Conservation (phyloP, 2,329 filamentous ascomycete genomes). For the Xylaria sp. region DNA sequence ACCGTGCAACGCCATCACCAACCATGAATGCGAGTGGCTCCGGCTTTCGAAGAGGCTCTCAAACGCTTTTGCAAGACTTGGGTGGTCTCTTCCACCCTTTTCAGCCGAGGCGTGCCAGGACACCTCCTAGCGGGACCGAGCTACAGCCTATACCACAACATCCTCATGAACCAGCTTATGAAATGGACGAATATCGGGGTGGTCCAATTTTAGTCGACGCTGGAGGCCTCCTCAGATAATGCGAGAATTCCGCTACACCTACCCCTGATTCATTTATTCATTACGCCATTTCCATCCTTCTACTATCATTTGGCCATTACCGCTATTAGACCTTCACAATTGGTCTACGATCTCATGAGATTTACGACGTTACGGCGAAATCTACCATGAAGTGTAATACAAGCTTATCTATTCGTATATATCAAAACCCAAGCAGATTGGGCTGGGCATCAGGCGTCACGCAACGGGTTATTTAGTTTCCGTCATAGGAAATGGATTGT, state of each 20-base stretch:
- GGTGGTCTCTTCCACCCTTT: slow-evolving; percentile 63
- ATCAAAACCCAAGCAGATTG: slow-evolving; percentile 26
- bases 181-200: slow-evolving; percentile 46
- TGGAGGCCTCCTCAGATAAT: slow-evolving; percentile 53
- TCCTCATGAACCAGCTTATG: slow-evolving; percentile 49
- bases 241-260: slow-evolving; percentile 6
- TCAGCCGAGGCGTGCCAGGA: slow-evolving; percentile 47
- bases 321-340: not conserved
- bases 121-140: slow-evolving; percentile 54
- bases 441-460: slow-evolving; percentile 26
- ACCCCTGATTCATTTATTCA: slow-evolving; percentile 8
- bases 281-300: slow-evolving; percentile 7
- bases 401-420: slow-evolving; percentile 37
- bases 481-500: slow-evolving; percentile 4
- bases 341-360: slow-evolving; percentile 37
- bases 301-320: slow-evolving; percentile 10
- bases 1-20: slow-evolving; percentile 52
- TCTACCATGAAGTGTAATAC: slow-evolving; percentile 41
- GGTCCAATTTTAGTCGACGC: slow-evolving; percentile 53
- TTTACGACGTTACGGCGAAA: slow-evolving; percentile 42
- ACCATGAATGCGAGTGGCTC: slow-evolving; percentile 56
- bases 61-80: slow-evolving; percentile 67
- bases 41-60: slow-evolving; percentile 64
- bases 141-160: slow-evolving; percentile 59
- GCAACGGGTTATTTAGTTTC: slow-evolving; percentile 18